Evolutionary conservation across 73 alveolate genomes (phyloP).

Genomic region (Tetrahymena borealis): DNA sequence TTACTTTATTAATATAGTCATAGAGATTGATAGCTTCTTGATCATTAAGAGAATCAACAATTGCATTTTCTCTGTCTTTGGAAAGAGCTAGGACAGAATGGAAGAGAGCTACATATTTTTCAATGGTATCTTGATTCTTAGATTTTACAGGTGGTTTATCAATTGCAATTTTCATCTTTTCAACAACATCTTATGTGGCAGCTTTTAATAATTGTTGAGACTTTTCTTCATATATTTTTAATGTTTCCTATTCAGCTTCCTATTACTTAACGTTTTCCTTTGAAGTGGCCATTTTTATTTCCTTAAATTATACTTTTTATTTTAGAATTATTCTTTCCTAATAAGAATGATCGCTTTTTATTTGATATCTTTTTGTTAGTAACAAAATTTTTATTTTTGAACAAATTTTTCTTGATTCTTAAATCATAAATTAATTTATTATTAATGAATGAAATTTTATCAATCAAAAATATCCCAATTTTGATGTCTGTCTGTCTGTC

Average conservation of each 20-base stretch:
- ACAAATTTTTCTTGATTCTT: not conserved
- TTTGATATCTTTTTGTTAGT: not conserved
- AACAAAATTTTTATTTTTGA: not conserved
- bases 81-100: not conserved
- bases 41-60: not conserved
- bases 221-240: not conserved
- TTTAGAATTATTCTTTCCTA: not conserved
- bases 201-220: not conserved
- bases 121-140: not conserved
- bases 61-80: not conserved
- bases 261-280: not conserved
- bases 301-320: not conserved
- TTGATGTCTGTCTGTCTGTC: not conserved
- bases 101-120: not conserved
- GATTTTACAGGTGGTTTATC: not conserved
- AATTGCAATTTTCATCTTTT: not conserved
- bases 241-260: not conserved
- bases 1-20: not conserved
- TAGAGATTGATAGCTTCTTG: not conserved
- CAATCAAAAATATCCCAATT: not conserved
- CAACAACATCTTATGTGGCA: not conserved
- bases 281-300: not conserved
- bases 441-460: too few species aligned
- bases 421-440: not conserved
- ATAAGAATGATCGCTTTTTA: too few species aligned